Base-by-base conservation (phyloP, 208 protist genomes). In the Trichomonas vaginalis region DNA sequence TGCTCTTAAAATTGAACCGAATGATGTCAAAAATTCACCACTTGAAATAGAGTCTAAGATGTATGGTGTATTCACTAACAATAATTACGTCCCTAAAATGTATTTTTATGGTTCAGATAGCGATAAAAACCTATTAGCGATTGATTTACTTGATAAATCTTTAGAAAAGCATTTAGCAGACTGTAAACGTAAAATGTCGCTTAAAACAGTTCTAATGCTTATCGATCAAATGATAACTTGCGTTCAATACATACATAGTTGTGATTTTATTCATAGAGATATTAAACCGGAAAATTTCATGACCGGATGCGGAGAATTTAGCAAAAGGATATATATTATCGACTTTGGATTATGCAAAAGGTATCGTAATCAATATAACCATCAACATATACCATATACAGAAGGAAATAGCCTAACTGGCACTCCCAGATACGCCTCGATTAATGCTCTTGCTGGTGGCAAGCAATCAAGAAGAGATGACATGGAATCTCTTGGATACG, bases 201-300 rank as follows among this genome's bases (percentile, higher is more conserved):
- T 99, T 37, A 99, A 99, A 97, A 99, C 99, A 27, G 98, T 99
- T 17, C 97, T 99, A 6, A 99, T 99, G 98, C 96, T 99, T 4
- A 70, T 70, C 21, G 21, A 27, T 32, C 56, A 27, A 3, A 70
- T 27, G 21, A 70, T 70, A 8, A 3, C 4, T 32, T 8, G 12
- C 4, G 4, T 70, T 6, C 17, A 27, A 70, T 12, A 70, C 17
- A 2, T 70, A 32, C 56, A 70, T 70, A 27, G n/a, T 32, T 32
- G n/a, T 3, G 56, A 27, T 3, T 70, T n/a, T 27, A 70, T 70
- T 32, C 56, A 70, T 70, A 12, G 56, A 32, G 56, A 70, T 70
- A 70, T 70, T 32, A 70, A 70, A 70, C 56, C 56, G 6, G 56
- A 70, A 70, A 70, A 70, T 27, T 70, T 70, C n/a, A 27, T 27